Evolutionary conservation across 352 stramenopile species (phyloP).

Genomic region (Pythium aquatile): DNA sequence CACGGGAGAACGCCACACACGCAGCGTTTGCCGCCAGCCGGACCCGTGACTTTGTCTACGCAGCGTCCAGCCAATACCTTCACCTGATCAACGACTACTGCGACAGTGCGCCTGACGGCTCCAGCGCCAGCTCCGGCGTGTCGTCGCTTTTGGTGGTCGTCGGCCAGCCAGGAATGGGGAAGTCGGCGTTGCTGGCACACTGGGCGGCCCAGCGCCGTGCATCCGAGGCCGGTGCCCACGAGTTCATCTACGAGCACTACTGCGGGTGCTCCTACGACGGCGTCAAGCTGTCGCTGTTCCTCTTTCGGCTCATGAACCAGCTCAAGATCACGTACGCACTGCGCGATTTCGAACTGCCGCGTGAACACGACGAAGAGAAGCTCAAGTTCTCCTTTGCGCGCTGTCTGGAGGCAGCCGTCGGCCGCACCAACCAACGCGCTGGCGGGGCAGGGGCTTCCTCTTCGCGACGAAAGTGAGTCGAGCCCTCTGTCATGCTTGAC

Average conservation of each 20-base stretch:
- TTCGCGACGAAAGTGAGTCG: conserved; percentile 26
- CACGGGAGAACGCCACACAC: conserved; percentile 70
- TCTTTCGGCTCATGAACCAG: conserved; percentile 82
- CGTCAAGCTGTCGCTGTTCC: conserved; percentile 78
- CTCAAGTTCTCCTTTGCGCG: conserved; percentile 82
- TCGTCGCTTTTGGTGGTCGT: conserved; percentile 63
- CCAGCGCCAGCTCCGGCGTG: not conserved
- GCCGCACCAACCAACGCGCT: conserved; percentile 31
- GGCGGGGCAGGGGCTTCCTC: conserved; percentile 23
- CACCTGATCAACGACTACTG: conserved; percentile 74
- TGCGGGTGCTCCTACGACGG: conserved; percentile 80
- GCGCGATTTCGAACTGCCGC: conserved; percentile 78
- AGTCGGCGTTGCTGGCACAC: conserved; percentile 75
- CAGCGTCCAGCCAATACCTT: conserved; percentile 57
- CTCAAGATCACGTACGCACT: conserved; percentile 69
- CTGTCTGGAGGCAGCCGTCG: conserved; percentile 69
- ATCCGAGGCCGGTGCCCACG: conserved; percentile 31
- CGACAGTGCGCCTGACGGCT: conserved; percentile 32
- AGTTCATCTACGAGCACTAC: conserved; percentile 85
- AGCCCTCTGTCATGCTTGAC: too few species aligned
- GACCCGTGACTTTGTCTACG: conserved; percentile 68
- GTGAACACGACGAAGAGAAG: conserved; percentile 82
- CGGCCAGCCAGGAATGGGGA: conserved; percentile 61
- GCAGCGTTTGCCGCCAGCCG: conserved; percentile 71
- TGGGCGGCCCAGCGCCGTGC: conserved; percentile 54